Conservation (phyloP, 2,329 filamentous ascomycete species). For the Didymella arachidicola region DNA sequence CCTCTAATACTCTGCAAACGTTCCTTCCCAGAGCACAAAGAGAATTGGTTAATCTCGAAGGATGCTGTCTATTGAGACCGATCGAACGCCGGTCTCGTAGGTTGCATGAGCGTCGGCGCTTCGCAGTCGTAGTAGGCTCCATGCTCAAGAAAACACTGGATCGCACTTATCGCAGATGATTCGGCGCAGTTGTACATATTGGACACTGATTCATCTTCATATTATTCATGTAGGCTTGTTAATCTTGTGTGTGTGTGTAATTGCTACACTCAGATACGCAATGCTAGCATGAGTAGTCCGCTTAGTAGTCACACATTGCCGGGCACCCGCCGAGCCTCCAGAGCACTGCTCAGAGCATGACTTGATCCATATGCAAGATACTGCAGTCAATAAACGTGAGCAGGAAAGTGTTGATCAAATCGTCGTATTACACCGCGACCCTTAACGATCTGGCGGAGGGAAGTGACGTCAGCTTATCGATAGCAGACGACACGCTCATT, state of each 20-base stretch:
- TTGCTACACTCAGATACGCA: background rate
- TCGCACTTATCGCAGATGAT: background rate
- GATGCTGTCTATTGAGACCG: background rate
- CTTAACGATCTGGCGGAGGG: background rate
- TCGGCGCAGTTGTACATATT: background rate
- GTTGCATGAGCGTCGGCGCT: background rate
- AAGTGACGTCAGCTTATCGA: constrained; percentile 15
- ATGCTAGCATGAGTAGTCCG: background rate
- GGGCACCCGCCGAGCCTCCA: background rate
- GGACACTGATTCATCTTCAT: background rate
- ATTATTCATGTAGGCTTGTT: background rate
- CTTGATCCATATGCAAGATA: background rate
- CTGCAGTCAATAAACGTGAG: background rate
- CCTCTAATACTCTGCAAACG: constrained; percentile 66
- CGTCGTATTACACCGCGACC: background rate
- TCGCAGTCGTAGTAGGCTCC: background rate
- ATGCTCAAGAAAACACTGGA: background rate
- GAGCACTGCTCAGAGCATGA: background rate
- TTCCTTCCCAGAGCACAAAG: constrained; percentile 69
- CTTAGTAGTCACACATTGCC: background rate
- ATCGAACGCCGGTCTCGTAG: background rate
- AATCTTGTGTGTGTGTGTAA: background rate
- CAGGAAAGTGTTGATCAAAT: background rate
- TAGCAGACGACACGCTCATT: constrained; percentile 5
- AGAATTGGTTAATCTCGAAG: constrained; percentile 58